Evolutionary conservation across 108 stramenopile genomes (phyloP), one percentile per base, ranked within the genome.

Genomic region (Skeletonema grethae): DNA sequence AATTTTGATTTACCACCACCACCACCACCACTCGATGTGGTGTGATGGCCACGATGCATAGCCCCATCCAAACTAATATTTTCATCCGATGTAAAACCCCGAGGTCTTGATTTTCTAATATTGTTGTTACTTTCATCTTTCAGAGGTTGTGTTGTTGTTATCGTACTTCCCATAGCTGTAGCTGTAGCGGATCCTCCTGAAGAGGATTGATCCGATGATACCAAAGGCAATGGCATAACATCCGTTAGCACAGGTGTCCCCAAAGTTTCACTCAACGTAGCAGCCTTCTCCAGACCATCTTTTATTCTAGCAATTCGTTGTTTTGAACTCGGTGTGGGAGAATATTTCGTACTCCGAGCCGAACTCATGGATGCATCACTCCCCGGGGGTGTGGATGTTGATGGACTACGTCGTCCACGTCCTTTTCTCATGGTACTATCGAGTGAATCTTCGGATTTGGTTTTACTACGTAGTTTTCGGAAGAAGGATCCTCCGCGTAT

Each of bases 341-440:
- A 63, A 13, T 18, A n/a, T 12, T 45, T 31, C 5, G 2, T 0
- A 2, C 1, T 38, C 36, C 36, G 36, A 38, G 36, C 25, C 25
- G 25, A 43, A 46, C 30, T 45, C 16, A 67, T 39, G 39, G 73
- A 35, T 22, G 63, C 55, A 31, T 43, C 39, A 53, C 57, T 39
- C 66, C 74, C 41, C 48, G 45, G 28, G 16, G 70, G 64, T 55
- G 70, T 80, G 35, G 34, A 62, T 5, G 75, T 75, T 15, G 43
- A 57, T 39, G 67, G 73, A 75, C 67, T 70, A 25, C 76, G 73
- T 41, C 70, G 75, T 56, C 76, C 75, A 28, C 76, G 61, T 35
- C 79, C 79, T 39, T 57, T 56, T 25, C 72, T 63, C 53, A 80
- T 41, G 34, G 79, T 80, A 7, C 61, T 55, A 73, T 80, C 79